Percentiles rank a stretch among this genome's conserved stretches.
Conservation (phyloP, 805 yeast genomes). For the Metschnikowia lochheadii region DNA sequence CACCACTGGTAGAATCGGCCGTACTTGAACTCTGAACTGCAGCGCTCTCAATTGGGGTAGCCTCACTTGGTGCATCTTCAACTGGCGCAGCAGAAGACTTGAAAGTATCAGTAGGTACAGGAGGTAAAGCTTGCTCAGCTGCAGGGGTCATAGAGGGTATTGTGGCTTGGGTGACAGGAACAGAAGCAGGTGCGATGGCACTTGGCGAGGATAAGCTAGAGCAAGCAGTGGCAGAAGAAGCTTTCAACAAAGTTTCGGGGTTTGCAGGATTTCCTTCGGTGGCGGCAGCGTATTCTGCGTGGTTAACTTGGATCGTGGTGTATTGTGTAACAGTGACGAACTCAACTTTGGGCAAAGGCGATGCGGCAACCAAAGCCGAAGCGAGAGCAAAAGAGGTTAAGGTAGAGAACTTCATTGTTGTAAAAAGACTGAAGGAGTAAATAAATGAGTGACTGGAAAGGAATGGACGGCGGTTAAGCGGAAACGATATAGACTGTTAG, state of each 20-base stretch:
- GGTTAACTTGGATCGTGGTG: slow-evolving; percentile 9
- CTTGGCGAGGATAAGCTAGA: background rate
- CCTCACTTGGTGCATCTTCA: background rate
- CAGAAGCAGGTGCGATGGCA: background rate
- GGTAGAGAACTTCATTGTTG: slow-evolving; percentile 11
- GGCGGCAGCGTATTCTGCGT: slow-evolving; percentile 5
- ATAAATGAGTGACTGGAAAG: slow-evolving; percentile 1
- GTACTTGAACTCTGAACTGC: background rate
- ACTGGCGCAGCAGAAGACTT: background rate
- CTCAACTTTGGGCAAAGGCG: slow-evolving; percentile 6
- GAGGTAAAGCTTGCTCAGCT: background rate
- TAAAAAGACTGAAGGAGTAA: background rate
- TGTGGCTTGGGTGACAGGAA: background rate
- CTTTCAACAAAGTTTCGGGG: background rate
- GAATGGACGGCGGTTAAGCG: slow-evolving; percentile 1
- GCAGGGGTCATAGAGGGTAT: background rate
- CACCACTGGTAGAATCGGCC: slow-evolving; percentile 11
- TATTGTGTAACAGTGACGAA: slow-evolving; percentile 13
- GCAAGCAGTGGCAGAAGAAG: slow-evolving; percentile 3
- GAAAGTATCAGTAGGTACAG: background rate
- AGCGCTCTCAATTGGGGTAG: background rate
- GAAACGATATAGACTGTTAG: background rate
- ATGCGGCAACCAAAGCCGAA: slow-evolving; percentile 10
- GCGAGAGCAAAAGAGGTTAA: slow-evolving; percentile 3
- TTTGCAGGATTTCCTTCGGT: background rate